Base-by-base conservation (phyloP, 2,329 filamentous ascomycete genomes). In the Tolypocladium ophioglossoides region DNA sequence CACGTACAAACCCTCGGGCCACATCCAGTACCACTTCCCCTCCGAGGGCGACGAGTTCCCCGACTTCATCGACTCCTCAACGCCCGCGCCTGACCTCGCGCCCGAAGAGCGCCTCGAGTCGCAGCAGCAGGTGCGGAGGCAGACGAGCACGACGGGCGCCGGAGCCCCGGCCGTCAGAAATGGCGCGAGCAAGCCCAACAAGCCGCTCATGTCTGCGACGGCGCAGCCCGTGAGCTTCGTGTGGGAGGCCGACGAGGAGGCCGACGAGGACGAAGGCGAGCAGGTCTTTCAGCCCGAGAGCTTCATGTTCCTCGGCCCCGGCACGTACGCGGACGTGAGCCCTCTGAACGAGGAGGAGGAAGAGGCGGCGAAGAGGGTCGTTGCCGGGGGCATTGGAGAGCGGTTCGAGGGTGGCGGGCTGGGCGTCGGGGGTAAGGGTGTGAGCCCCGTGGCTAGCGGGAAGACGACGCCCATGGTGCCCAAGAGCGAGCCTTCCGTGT, bases 11-110 rank as follows among this genome's bases (percentile, higher is more conserved):
- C 68, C 79, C 27, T 80, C 75, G 10, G 79, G 79, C 11, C 68
- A 76, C 38, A 66, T 76, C 18, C 80, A 83, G 63, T 83, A 76
- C 61, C 76, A 76, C 55, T 83, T 82, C 57, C 80, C 80, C 7
- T 72, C 72, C 46, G 73, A 76, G 6, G 80, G 79, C 57, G 80
- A 83, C 60, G 80, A 83, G 66, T 83, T 78, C 52, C 78, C 79
- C 49, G 75, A 79, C 60, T 78, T 72, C 59, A 62, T 78, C 56
- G 71, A 73, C 54, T 66, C 68, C 20, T 64, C 64, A 27, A 62
- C 67, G 12, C 69, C 72, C 0, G 66, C 62, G 1, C 69, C 72
- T 2, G 67, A 68, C 30, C 68, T 80, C 1, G 70, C 73, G 0
- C 78, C 78, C n/a, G 77, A 80, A 58, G 78, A 80, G 60, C 72